These are phyloP conservation scores for Porpolomopsis calyptriformis DNA, from an alignment of 768 basidiomycete genomes.

Conservation along the genomic window DNA sequence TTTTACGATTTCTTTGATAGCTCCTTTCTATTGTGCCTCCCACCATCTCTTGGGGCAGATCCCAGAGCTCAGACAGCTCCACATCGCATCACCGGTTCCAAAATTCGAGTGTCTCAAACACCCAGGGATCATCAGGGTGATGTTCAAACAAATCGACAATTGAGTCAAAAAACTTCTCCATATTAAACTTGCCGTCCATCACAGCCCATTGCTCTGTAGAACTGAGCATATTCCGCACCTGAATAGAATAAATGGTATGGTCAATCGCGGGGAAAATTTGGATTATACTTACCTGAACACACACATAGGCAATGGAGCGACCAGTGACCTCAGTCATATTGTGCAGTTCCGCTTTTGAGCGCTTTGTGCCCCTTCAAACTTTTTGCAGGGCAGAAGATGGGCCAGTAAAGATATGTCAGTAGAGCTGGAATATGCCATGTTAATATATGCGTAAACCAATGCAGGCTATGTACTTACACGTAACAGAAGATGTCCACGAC, in stretches of 20 bases:
- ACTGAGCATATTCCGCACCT: not conserved
- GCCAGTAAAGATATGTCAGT: slow-evolving; percentile 7
- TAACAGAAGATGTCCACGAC: slow-evolving; percentile 4
- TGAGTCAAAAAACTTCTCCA: not conserved
- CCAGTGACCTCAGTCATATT: not conserved
- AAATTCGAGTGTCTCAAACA: not conserved
- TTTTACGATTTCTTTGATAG: too few species aligned
- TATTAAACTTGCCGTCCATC: not conserved
- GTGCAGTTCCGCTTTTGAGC: not conserved
- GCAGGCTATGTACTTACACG: not conserved
- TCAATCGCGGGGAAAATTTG: not conserved
- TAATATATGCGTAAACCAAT: not conserved
- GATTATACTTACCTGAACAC: not conserved
- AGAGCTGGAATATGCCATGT: not conserved
- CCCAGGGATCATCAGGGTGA: not conserved
- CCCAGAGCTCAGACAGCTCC: too few species aligned
- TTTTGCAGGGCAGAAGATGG: not conserved
- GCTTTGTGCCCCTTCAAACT: slow-evolving; percentile 1
- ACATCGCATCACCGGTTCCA: slow-evolving; percentile 1
- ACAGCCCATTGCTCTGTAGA: not conserved
- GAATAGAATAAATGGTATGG: not conserved
- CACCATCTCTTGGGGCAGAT: too few species aligned
- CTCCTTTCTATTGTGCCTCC: too few species aligned
- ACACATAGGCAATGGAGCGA: slow-evolving; percentile 1
- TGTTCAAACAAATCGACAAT: not conserved